Base-by-base conservation (phyloP, 331 rosid species). In the Telfairia occidentalis region DNA sequence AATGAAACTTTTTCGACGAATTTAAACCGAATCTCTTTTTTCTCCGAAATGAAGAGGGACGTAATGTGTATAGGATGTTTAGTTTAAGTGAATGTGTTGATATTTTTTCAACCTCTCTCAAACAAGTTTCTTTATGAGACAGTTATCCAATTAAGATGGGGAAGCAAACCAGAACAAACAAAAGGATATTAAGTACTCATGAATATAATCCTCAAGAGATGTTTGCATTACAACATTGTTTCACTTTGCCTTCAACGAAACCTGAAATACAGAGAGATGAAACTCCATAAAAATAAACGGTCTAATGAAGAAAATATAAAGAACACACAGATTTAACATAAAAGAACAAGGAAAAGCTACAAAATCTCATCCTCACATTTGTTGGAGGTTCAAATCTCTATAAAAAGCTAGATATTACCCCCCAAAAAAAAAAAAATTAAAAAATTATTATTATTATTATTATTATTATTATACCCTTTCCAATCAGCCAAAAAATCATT, bases 211-310 rank as follows among this genome's bases (percentile, higher is more conserved):
- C 75, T 45, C 28, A 28, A 46, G 38, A 12, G 40, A 70, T 70
- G 75, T 45, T 71, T 28, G 60, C 60, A 29, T 71, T 71, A 48
- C 76, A 23, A 69, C 74, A 43, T 13, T 46, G 23, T 38, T 38
- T 5, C 73, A 43, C 15, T 13, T 67, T 43, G 12, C 74, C 57
- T 70, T 43, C 53, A 15, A 70, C 9, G 8, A 70, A 46, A 46
- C 40, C 74, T 69, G 52, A 6, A 45, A 66, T 6, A 42, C 5
- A 67, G 35, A 6, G 35, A 65, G 18, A 28, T 21, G 6, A 34
- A 61, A 34, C 5, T 61, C 28, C 0, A 35, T n/a, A 32, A 61
- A 7, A 16, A 9, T 4, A 29, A 40, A 12, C 12, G 19, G 3
- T 12, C 12, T 1, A 46, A 12, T 2, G 61, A 50, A 50, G 9